Evolutionary conservation across 768 basidiomycete species (phyloP).

Genomic region (Pleurotus platypus): DNA sequence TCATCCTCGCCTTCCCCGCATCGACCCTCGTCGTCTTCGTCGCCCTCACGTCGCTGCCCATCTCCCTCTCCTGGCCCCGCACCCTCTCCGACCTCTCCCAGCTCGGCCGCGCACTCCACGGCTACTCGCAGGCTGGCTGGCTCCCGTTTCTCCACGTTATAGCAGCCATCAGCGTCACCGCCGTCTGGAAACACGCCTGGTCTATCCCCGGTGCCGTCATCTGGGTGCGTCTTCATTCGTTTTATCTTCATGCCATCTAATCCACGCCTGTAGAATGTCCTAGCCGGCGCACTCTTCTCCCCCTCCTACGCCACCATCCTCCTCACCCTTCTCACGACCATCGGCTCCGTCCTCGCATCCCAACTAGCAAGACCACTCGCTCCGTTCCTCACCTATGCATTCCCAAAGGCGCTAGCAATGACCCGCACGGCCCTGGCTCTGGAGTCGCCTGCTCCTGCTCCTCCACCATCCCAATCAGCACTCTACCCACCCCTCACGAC

Average conservation of each 20-base stretch:
- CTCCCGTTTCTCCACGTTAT: constrained; percentile 72
- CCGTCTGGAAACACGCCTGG: constrained; percentile 97
- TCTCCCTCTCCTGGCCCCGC: constrained; percentile 73
- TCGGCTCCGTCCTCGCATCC: constrained; percentile 83
- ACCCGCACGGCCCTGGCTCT: constrained; percentile 80
- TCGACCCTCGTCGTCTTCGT: constrained; percentile 69
- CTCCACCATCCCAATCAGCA: too few relatives aligned
- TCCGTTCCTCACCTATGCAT: constrained; percentile 74
- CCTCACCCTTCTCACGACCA: constrained; percentile 79
- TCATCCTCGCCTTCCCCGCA: constrained; percentile 55
- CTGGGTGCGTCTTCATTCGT: constrained; percentile 54
- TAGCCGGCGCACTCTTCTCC: constrained; percentile 83
- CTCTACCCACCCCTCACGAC: too few relatives aligned
- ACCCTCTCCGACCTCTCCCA: constrained; percentile 73
- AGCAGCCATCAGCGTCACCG: constrained; percentile 76
- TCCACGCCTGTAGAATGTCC: constrained; percentile 64
- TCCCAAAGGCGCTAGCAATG: constrained; percentile 82
- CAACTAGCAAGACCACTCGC: constrained; percentile 79
- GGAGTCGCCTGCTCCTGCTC: constrained; percentile 19
- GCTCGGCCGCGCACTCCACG: constrained; percentile 71
- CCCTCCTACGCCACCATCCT: constrained; percentile 79
- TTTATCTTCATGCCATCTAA: constrained; percentile 12
- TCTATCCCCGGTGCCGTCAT: constrained; percentile 92
- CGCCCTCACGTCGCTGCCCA: constrained; percentile 60
- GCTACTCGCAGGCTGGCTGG: constrained; percentile 70